Conservation (phyloP, 371 early-diverging fungal species). For the Rhizopus microsporus region DNA sequence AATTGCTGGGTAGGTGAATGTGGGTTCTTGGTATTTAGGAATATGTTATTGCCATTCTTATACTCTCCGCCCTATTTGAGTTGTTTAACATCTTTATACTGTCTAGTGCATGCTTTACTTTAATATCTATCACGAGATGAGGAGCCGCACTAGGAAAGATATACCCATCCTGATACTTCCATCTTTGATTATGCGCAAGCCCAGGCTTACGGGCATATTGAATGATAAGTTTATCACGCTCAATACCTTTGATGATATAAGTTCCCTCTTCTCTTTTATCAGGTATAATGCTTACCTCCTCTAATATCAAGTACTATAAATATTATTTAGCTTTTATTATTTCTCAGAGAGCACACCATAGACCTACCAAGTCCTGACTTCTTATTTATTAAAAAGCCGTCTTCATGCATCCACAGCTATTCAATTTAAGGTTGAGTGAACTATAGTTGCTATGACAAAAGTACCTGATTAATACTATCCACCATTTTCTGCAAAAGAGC, state of each 20-base stretch:
- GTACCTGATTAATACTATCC: constrained; percentile 51
- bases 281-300: constrained; percentile 21
- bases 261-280: not conserved
- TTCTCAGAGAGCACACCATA: not conserved
- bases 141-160: constrained; percentile 44
- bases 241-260: constrained; percentile 24
- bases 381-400: constrained; percentile 53
- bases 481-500: constrained; percentile 37
- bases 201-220: constrained; percentile 55
- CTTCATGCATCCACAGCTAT: constrained; percentile 55
- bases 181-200: constrained; percentile 51
- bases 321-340: not conserved
- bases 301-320: constrained; percentile 46
- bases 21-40: constrained; percentile 34
- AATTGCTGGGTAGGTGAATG: constrained; percentile 45
- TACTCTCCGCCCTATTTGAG: constrained; percentile 40
- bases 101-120: constrained; percentile 18
- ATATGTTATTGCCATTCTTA: constrained; percentile 38
- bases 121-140: constrained; percentile 44
- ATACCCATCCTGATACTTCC: constrained; percentile 50
- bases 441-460: not conserved
- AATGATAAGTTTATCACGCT: constrained; percentile 43
- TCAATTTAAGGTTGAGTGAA: not conserved
- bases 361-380: constrained; percentile 51
- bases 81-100: not conserved